Evolutionary conservation across 352 stramenopile genomes (phyloP).

Genomic region (Poterioochromonas sp.): DNA sequence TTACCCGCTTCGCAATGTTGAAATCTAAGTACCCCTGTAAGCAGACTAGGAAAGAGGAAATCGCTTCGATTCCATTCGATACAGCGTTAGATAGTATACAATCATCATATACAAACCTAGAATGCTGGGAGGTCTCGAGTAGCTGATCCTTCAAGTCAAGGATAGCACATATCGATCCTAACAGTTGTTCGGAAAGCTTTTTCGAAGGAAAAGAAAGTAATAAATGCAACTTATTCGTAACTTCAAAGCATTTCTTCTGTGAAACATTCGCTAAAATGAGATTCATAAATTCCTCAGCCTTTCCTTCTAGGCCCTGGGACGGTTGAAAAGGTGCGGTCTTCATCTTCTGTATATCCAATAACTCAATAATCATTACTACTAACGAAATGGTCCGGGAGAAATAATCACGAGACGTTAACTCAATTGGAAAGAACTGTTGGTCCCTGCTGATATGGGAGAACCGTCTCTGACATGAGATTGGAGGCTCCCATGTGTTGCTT

Average conservation of each 20-base stretch:
- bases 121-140: no score
- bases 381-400: not conserved
- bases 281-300: not conserved
- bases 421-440: not conserved
- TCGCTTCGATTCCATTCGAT: no score
- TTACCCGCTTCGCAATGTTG: no score
- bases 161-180: no score
- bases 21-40: no score
- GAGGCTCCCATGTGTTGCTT: conserved; percentile 4
- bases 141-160: no score
- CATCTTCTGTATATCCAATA: not conserved
- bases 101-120: no score
- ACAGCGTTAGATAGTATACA: no score
- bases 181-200: not conserved
- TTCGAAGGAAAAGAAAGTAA: not conserved
- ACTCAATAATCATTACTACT: not conserved
- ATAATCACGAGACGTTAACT: conserved; percentile 3
- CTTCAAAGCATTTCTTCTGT: not conserved
- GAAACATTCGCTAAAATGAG: not conserved
- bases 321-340: not conserved
- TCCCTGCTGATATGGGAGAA: not conserved
- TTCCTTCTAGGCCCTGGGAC: not conserved
- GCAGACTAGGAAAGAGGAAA: no score
- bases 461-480: not conserved
- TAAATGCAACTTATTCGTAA: not conserved